Percentiles rank a stretch among this genome's conserved stretches.
These are phyloP conservation scores for Claviceps lovelessii DNA, from an alignment of 2,329 filamentous ascomycete species.

Conservation along the genomic window DNA sequence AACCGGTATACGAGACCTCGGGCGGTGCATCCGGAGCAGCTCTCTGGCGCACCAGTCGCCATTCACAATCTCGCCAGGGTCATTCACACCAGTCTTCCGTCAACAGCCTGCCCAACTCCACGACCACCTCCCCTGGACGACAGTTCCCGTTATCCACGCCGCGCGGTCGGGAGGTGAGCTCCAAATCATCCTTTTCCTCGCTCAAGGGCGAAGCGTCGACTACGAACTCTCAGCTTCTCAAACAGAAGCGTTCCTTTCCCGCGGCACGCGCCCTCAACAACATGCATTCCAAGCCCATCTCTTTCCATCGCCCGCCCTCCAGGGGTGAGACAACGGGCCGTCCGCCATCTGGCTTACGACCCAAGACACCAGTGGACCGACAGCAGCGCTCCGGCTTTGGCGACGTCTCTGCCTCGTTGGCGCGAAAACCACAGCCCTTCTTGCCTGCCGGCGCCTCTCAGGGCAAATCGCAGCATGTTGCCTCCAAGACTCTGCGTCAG, in stretches of 20 bases:
- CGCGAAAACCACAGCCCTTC: conserved; percentile 57
- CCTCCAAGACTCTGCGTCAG: conserved; percentile 53
- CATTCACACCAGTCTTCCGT: conserved; percentile 58
- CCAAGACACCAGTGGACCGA: conserved; percentile 59
- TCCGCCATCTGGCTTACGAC: conserved; percentile 39
- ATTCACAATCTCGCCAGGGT: conserved; percentile 52
- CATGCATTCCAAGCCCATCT: conserved; percentile 35
- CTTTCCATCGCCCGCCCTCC: conserved; percentile 44
- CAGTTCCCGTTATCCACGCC: conserved; percentile 45
- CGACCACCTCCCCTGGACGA: conserved; percentile 39
- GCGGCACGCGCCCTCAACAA: conserved; percentile 39
- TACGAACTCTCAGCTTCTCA: conserved; percentile 49
- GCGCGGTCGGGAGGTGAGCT: conserved; percentile 43
- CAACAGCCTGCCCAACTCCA: conserved; percentile 46
- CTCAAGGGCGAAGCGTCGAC: conserved; percentile 48
- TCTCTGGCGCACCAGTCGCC: conserved; percentile 36
- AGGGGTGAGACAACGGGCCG: conserved; percentile 36
- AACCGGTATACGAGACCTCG: conserved; percentile 83
- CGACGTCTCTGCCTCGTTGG: conserved; percentile 37
- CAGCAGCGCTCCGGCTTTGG: conserved; percentile 29
- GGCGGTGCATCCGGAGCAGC: conserved; percentile 57
- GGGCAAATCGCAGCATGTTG: conserved; percentile 64
- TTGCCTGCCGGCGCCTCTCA: conserved; percentile 61
- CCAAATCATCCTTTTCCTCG: conserved; percentile 38
- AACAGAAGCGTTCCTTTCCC: conserved; percentile 51